Evolutionary conservation across 2,329 filamentous ascomycete species (phyloP).

Genomic region (Calycina marina): DNA sequence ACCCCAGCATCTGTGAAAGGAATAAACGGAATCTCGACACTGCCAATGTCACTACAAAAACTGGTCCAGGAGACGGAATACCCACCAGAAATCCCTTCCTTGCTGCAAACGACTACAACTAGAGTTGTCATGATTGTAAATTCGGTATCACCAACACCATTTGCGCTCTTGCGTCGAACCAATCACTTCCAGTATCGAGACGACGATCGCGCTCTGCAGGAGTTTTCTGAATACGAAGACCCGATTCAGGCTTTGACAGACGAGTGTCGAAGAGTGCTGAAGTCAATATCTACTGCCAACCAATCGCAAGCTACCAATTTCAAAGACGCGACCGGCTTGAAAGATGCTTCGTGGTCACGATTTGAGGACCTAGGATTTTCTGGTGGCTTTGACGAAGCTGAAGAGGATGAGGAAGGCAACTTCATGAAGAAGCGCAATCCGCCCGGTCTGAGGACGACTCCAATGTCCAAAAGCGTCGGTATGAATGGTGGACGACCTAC

Average conservation of each 20-base stretch:
- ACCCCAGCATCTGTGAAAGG: conserved; percentile 60
- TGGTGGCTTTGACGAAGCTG: conserved; percentile 55
- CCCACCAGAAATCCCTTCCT: conserved; percentile 61
- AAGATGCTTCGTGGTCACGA: conserved; percentile 87
- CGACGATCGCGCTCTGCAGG: conserved; percentile 67
- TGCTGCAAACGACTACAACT: conserved; percentile 68
- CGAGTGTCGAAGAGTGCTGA: conserved; percentile 82
- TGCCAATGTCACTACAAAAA: conserved; percentile 84
- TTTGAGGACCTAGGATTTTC: conserved; percentile 94
- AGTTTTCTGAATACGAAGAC: conserved; percentile 80
- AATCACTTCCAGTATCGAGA: conserved; percentile 95
- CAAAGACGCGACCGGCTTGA: conserved; percentile 57
- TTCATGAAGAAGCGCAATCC: conserved; percentile 24
- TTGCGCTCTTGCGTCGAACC: conserved; percentile 74
- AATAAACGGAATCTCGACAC: conserved; percentile 63
- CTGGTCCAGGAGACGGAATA: conserved; percentile 89
- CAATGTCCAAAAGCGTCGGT: conserved; percentile 51
- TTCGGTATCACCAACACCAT: conserved; percentile 85
- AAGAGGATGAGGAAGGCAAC: conserved; percentile 33
- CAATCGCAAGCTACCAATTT: conserved; percentile 61
- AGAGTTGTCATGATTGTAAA: conserved; percentile 97
- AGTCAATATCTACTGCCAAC: conserved; percentile 76
- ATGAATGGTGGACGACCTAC: conserved; percentile 56
- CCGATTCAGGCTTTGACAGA: conserved; percentile 79
- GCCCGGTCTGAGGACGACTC: conserved; percentile 46